Base-by-base conservation (phyloP, 2,329 filamentous ascomycete species). In the Chaetomium olivaceum region DNA sequence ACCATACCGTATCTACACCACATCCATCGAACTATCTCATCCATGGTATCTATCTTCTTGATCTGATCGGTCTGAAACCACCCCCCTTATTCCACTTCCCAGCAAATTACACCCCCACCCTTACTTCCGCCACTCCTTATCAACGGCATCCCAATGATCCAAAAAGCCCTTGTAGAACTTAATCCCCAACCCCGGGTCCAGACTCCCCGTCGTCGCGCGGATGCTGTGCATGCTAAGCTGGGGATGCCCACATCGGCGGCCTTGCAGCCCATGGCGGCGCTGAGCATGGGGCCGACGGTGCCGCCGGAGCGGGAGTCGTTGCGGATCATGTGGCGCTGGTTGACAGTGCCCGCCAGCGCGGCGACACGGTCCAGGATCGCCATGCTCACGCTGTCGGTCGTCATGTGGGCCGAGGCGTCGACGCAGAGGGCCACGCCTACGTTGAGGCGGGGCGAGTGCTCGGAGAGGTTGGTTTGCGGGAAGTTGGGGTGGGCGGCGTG, bases 401-500 rank as follows among this genome's bases (percentile, higher is more conserved):
- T 97, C 91, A 97, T 97, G 80, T 98, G 92, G 4, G 92, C 95
- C 74, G 97, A 97, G 60, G 88, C 87, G 78, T 98, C 94, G 25
- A 88, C 87, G 55, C 87, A 89, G 48, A 99, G 84, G 19, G 89
- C 87, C 36, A 97, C 85, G 43, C 95, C 95, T 36, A 95, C 87
- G 76, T 99, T 99, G 62, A 99, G 86, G 65, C 91, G 86, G 0
- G 95, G 94, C 2, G 91, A 84, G 79, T 99, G 95, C 72, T 91
- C 89, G 64, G 91, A 85, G 21, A 97, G 88, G 79, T 98, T 98
- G 31, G 86, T 87, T 69, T 84, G 84, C 0, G 92, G 80, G 82
- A 98, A 99, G 81, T 98, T 98, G 65, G 95, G 95, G 80, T 97
- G 94, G 9, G 93, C 91, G 50, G 94, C 92, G 78, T 98, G 95